These are phyloP conservation scores for Tylopilus cervinicoccineus DNA, from an alignment of 768 basidiomycete species.

Conservation along the genomic window DNA sequence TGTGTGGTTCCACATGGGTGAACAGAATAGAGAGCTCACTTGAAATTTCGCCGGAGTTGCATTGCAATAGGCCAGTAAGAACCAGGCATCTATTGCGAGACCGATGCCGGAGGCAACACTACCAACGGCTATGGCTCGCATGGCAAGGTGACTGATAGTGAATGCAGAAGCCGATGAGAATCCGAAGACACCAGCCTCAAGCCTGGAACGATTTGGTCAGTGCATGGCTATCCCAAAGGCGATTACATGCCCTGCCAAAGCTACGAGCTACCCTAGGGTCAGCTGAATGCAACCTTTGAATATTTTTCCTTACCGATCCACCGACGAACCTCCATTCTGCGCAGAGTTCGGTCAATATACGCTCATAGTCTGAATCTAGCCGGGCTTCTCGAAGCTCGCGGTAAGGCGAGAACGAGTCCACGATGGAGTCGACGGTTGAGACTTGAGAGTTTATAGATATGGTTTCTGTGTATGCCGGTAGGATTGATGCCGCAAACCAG, in stretches of 20 bases:
- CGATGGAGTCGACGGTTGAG: conserved; percentile 32
- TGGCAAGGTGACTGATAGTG: conserved; percentile 42
- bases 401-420: conserved; percentile 56
- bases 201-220: conserved; percentile 19
- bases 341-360: conserved; percentile 43
- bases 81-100: conserved; percentile 60
- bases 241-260: conserved; percentile 49
- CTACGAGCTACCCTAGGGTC: conserved; percentile 43
- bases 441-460: conserved; percentile 27
- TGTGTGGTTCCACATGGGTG: too few relatives aligned
- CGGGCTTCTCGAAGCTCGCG: conserved; percentile 42
- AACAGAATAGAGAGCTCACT: conserved; percentile 34
- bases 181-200: conserved; percentile 59
- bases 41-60: conserved; percentile 48
- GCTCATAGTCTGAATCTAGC: conserved; percentile 47
- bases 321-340: conserved; percentile 66
- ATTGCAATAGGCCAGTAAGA: conserved; percentile 59
- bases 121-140: conserved; percentile 51
- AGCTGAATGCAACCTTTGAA: background rate
- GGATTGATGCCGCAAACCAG: conserved; percentile 36
- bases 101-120: conserved; percentile 63
- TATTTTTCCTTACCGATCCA: conserved; percentile 43
- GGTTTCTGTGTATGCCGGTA: conserved; percentile 44
- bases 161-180: conserved; percentile 54
- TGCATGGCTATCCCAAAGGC: background rate